Evolutionary conservation across 169 alveolate genomes (phyloP), one percentile per base, ranked within the genome.

Genomic region (Cryptosporidium meleagridis): DNA sequence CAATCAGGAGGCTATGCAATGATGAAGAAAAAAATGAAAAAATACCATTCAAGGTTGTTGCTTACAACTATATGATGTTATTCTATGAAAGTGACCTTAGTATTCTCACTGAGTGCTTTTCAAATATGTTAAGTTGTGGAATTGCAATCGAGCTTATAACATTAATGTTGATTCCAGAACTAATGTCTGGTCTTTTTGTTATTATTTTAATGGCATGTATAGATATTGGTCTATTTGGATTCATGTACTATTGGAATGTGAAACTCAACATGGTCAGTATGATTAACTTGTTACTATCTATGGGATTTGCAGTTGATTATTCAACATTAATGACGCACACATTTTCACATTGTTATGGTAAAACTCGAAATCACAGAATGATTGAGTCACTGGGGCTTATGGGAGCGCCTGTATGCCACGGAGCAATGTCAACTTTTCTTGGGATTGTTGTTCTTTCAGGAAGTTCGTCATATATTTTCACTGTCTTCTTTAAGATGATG

Each of bases 371-470:
- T 37, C 92, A 87, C 14, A 75, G 95, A 85, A 93, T 91, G 80
- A 85, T 89, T 45, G 96, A 92, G 70, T 85, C 91, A 7, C 69
- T 93, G 23, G 94, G 92, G 35, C 85, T 87, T 18, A 93, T 93
- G 96, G 96, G 96, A 45, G 92, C 92, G 23, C 94, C 95, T 8
- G 93, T 93, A 29, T 91, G 93, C 84, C 95, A 93, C 44, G 96
- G 96, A 18, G 96, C 96, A 21, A 75, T 85, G 71, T 92, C 96
- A 29, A 91, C 95, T 1, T 70, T 93, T 29, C 93, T 92, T 16
- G 96, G 94, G 23, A 85, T 93, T 1, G 72, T 93, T 37, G 91
- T 92, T 37, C 86, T 93, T 7, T 94, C 94, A 23, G 92, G 91
- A 23, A 85, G 94, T 68, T 85, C 93, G 44, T 93, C 96, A 0